These are phyloP conservation scores for Astraeus odoratus DNA, from an alignment of 768 basidiomycete species.

Conservation along the genomic window DNA sequence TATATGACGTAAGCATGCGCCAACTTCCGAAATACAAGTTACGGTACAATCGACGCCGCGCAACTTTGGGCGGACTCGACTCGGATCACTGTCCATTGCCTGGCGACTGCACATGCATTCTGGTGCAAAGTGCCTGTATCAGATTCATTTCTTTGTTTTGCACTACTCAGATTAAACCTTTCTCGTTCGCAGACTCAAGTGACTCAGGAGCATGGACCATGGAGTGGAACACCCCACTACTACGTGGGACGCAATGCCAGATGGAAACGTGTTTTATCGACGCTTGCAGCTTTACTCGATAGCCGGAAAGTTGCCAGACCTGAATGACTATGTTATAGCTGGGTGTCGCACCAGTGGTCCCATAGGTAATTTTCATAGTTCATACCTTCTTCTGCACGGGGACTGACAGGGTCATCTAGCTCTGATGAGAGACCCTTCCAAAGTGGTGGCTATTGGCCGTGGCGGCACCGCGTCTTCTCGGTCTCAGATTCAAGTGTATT, in stretches of 20 bases:
- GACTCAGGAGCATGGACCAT: conserved; percentile 2
- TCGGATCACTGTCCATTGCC: not conserved
- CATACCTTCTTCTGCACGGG: conserved; percentile 1
- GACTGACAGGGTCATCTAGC: conserved; percentile 39
- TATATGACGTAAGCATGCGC: too few species aligned
- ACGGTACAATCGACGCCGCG: too few species aligned
- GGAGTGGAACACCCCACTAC: conserved; percentile 68
- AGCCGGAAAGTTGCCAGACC: conserved; percentile 67
- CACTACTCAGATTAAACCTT: too few species aligned
- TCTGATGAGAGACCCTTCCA: conserved; percentile 78
- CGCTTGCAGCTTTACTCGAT: conserved; percentile 80
- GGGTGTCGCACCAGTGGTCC: conserved; percentile 87
- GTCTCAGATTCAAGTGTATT: conserved; percentile 83
- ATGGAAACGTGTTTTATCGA: conserved; percentile 82
- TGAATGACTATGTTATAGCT: conserved; percentile 73
- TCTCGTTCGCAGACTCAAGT: too few species aligned
- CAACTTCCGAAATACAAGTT: too few species aligned
- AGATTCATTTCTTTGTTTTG: too few species aligned
- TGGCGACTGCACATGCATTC: too few species aligned
- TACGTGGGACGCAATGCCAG: conserved; percentile 88
- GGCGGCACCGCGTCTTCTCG: conserved; percentile 52
- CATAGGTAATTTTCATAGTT: conserved; percentile 48
- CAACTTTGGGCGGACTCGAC: too few species aligned
- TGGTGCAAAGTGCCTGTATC: too few species aligned
- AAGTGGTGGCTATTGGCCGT: conserved; percentile 66